Base-by-base conservation (phyloP, 2,329 filamentous ascomycete genomes). In the Ramichloridium luteum region DNA sequence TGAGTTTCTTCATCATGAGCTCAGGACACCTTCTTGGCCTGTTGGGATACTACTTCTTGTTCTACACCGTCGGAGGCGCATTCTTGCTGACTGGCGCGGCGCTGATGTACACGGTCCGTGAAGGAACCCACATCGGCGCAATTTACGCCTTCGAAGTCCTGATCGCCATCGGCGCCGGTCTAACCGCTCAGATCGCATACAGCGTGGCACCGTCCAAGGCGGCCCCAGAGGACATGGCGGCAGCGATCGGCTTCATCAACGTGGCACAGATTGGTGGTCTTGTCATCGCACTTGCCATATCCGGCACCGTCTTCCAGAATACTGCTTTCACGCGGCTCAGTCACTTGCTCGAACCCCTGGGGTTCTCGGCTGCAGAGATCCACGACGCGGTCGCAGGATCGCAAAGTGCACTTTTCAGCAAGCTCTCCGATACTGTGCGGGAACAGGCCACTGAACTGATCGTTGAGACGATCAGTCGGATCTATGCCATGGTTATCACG, bases 21-120 rank as follows among this genome's bases (percentile, higher is more conserved):
- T 57, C 55, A 16, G 63, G 62, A 5, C 47, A 41, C 4, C 28
- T 61, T 2, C 51, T 69, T 22, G 53, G 57, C 1, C 45, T 44
- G 2, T 36, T 58, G 2, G 55, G 58, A 16, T 51, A 53, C 20
- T 64, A 60, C 4, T 41, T 31, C 25, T 35, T 32, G n/a, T 31
- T 41, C 31, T 28, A 31, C 16, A n/a, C n/a, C n/a, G n/a, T n/a
- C n/a, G 39, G 39, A 9, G 28, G 28, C 13, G 31, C 33, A 2
- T 10, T 41, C 11, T 22, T 38, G 6, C 30, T 41, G 9, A 15
- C 25, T 13, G 38, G 38, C 13, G 34, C 30, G 17, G 36, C 36
- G 6, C 8, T 39, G 18, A 35, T 41, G 26, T 39, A 36, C 14
- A 36, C 28, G 11, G 27, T 36, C 14, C 26, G 31, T 14, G 30